These are phyloP conservation scores for Lolium multiflorum DNA, from an alignment of 176 grass and related monocot genomes.

Conservation along the genomic window DNA sequence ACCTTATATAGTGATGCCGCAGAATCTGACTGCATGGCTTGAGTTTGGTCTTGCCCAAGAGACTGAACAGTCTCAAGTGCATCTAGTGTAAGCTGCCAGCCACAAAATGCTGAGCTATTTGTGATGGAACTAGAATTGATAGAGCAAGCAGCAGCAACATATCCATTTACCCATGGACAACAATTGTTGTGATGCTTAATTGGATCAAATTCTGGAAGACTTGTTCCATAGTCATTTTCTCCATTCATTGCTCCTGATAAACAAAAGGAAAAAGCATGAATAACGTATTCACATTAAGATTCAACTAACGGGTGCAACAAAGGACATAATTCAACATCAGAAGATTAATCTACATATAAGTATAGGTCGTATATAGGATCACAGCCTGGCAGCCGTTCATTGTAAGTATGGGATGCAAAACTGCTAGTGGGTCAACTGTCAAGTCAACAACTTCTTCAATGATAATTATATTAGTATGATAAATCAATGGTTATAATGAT, in stretches of 20 bases:
- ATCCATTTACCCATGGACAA: conserved; percentile 97
- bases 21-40: conserved; percentile 87
- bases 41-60: conserved; percentile 78
- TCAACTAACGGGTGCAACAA: neutral
- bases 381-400: conserved; percentile 1
- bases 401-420: conserved; percentile 30
- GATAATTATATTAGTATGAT: conserved; percentile 8
- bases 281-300: conserved; percentile 5
- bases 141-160: conserved; percentile 76
- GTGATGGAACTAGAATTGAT: conserved; percentile 54
- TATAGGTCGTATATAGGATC: conserved; percentile 1
- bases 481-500: neutral
- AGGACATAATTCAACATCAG: neutral
- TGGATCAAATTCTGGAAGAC: conserved; percentile 86
- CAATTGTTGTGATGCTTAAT: conserved; percentile 93
- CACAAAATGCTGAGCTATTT: conserved; percentile 55
- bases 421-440: neutral
- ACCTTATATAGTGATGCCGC: conserved; percentile 96
- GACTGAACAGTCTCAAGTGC: conserved; percentile 81
- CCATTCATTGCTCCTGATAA: conserved; percentile 65
- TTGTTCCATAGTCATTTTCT: conserved; percentile 77
- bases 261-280: conserved; percentile 18
- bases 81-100: conserved; percentile 96
- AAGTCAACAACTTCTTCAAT: conserved; percentile 14
- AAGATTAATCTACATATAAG: neutral